Evolutionary conservation across 2,329 filamentous ascomycete species (phyloP).

Genomic region (Colletotrichum cereale): DNA sequence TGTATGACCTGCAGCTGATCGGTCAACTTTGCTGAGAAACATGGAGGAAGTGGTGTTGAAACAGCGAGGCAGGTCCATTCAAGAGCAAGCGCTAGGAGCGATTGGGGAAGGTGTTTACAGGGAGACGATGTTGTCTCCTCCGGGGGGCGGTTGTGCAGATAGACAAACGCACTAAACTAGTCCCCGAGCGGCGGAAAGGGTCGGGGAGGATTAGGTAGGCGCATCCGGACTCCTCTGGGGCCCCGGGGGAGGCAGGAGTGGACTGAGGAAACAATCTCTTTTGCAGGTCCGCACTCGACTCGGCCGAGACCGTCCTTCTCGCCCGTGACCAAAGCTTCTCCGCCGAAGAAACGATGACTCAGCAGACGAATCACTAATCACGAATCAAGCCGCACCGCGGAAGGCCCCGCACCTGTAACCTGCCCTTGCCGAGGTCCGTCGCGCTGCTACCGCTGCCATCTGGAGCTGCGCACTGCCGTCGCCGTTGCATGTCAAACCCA

Average conservation of each 20-base stretch:
- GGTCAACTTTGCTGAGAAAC: not conserved
- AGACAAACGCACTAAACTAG: conserved; percentile 1
- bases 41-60: not conserved
- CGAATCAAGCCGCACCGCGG: conserved; percentile 1
- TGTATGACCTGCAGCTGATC: not conserved
- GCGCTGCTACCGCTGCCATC: conserved; percentile 15
- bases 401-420: conserved; percentile 22
- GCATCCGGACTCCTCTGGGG: too few relatives aligned
- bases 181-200: not conserved
- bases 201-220: not conserved
- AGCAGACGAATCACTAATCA: conserved; percentile 31
- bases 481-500: conserved; percentile 15
- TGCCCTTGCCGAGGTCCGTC: conserved; percentile 38
- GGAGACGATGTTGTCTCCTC: not conserved
- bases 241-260: not conserved
- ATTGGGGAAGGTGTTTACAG: not conserved
- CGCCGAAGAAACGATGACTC: conserved; percentile 18
- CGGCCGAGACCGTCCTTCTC: not conserved
- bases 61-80: not conserved
- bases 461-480: conserved; percentile 21
- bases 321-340: not conserved
- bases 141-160: not conserved
- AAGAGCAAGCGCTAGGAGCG: not conserved
- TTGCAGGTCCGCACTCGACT: too few relatives aligned
- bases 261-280: not conserved